Conservation (phyloP, 1,284 basidiomycete genomes). For the Moniliophthora roreri region DNA sequence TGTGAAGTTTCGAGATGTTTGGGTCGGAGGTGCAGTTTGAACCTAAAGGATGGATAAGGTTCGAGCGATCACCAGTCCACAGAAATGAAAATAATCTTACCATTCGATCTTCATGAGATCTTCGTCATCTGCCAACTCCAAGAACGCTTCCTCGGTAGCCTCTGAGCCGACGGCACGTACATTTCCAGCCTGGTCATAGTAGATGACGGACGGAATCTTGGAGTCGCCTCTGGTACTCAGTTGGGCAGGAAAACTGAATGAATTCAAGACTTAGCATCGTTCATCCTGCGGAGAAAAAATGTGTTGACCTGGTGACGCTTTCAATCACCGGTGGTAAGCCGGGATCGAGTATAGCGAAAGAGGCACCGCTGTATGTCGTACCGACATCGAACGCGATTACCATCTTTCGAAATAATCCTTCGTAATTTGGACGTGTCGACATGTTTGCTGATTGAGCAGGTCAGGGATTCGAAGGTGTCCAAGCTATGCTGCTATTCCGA, state of each 20-base stretch:
- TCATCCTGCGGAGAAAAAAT: not conserved
- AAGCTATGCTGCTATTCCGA: not conserved
- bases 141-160: slow-evolving; percentile 40
- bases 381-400: slow-evolving; percentile 51
- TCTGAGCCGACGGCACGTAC: slow-evolving; percentile 54
- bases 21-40: slow-evolving; percentile 9
- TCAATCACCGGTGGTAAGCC: slow-evolving; percentile 7
- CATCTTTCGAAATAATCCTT: slow-evolving; percentile 35
- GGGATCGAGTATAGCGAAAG: slow-evolving; percentile 18
- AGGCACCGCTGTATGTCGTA: slow-evolving; percentile 51
- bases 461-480: not conserved
- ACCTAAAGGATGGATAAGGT: not conserved
- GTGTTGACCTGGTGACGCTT: slow-evolving; percentile 4
- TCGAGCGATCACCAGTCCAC: too few species aligned
- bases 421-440: slow-evolving; percentile 21
- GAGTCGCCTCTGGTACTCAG: slow-evolving; percentile 31
- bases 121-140: slow-evolving; percentile 34
- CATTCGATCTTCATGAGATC: not conserved
- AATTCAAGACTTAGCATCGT: not conserved
- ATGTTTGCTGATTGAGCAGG: not conserved
- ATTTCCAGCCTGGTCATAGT: slow-evolving; percentile 46
- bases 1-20: not conserved
- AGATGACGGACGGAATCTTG: slow-evolving; percentile 58
- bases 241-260: not conserved
- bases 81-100: not conserved